Percentiles rank a stretch among this genome's conserved stretches.
Conservation (phyloP, 2,329 filamentous ascomycete genomes). For the Chaetomiaceae sp. region DNA sequence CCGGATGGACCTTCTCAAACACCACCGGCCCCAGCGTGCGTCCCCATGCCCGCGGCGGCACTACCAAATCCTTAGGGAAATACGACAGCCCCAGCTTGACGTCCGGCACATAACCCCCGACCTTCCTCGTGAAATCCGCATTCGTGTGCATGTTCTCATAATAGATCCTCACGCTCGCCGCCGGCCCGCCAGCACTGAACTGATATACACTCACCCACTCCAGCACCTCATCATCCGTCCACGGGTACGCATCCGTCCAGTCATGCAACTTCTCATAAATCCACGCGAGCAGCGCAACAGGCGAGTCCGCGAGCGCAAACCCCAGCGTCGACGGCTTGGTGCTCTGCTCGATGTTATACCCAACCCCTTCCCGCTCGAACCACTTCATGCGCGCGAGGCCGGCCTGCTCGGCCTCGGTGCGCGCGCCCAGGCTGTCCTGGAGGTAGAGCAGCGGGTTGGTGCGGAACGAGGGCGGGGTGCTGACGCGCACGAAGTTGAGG, state of each 20-base stretch:
- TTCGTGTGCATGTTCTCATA: not conserved
- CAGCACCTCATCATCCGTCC: conserved; percentile 1
- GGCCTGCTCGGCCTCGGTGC: not conserved
- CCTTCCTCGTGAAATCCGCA: too few relatives aligned
- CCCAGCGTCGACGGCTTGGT: not conserved
- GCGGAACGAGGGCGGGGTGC: not conserved
- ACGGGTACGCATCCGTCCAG: not conserved
- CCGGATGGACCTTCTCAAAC: not conserved
- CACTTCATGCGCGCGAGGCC: not conserved
- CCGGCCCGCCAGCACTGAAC: not conserved
- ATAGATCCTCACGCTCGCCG: not conserved
- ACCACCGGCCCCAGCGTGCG: not conserved
- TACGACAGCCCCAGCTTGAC: not conserved
- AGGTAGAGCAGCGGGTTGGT: not conserved
- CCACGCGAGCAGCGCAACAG: not conserved
- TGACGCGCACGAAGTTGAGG: not conserved
- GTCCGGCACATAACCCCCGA: not conserved
- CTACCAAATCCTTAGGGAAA: not conserved
- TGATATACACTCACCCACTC: not conserved
- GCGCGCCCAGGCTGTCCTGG: not conserved
- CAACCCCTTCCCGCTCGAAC: not conserved
- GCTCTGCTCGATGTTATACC: not conserved
- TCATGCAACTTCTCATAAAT: not conserved
- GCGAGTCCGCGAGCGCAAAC: not conserved
- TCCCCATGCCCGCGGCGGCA: not conserved